A percentile compares a stretch with the other conserved stretches of the same genome.
Evolutionary conservation across 2,329 filamentous ascomycete species (phyloP).

Genomic region (Kalaharituber pfeilii): DNA sequence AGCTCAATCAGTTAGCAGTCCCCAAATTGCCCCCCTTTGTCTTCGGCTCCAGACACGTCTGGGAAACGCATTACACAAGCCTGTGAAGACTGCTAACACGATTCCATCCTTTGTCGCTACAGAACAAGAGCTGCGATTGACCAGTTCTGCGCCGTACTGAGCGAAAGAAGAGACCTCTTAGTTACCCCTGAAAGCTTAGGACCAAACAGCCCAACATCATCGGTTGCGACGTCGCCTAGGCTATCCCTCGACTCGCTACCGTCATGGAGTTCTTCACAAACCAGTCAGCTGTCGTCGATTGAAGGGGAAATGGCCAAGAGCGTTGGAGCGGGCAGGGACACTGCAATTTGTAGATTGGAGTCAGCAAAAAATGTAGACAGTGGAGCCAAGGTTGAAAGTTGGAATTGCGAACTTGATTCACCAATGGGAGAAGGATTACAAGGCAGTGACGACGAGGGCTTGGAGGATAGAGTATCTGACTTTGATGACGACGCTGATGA

Average conservation of each 20-base stretch:
- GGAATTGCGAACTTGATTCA: neutral
- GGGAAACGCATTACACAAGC: neutral
- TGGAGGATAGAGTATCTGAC: conserved; percentile 4
- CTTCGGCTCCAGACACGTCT: neutral
- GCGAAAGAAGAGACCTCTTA: neutral
- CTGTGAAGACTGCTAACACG: neutral
- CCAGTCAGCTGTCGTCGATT: conserved; percentile 7
- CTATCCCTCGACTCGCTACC: conserved; percentile 12
- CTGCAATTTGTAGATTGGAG: neutral
- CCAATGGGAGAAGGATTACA: neutral
- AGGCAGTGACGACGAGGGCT: conserved; percentile 3
- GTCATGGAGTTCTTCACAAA: conserved; percentile 11
- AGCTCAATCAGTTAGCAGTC: neutral
- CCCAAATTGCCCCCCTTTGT: no score
- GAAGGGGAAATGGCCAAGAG: neutral
- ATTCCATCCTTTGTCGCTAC: neutral
- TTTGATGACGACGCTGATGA: neutral
- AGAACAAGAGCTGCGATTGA: neutral
- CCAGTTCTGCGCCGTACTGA: neutral
- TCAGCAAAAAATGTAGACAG: conserved; percentile 2
- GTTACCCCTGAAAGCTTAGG: neutral
- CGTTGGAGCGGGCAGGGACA: neutral
- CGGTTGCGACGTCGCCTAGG: conserved; percentile 8
- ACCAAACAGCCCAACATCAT: conserved; percentile 1
- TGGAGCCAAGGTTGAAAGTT: neutral